phyloP scores from a whole-genome alignment of 139 green algal species.

The Astrephomene gubernaculifera region DNA sequence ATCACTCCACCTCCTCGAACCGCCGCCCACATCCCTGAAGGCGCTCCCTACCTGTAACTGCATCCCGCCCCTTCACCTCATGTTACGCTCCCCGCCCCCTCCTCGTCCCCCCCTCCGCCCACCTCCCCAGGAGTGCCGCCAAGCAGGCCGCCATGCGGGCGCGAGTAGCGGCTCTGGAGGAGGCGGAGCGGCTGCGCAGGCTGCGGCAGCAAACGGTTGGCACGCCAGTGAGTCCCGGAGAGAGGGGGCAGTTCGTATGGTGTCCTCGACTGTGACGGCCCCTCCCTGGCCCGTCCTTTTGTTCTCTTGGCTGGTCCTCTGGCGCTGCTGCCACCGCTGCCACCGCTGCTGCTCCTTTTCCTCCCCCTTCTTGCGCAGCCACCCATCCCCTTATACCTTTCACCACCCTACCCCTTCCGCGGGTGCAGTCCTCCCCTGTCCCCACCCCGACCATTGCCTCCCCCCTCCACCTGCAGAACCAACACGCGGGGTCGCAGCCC shows the following conservation, averaged over 20 bases:
- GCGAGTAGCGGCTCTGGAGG: slow-evolving; percentile 55
- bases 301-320: background rate
- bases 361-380: background rate
- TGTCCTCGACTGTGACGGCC: background rate
- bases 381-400: background rate
- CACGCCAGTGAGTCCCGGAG: slow-evolving; percentile 8
- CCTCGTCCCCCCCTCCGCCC: too few relatives aligned
- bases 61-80: background rate
- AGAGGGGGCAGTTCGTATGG: background rate
- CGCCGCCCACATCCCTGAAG: background rate
- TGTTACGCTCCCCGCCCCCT: background rate
- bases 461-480: slow-evolving; percentile 6
- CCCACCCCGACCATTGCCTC: background rate
- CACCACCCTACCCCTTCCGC: background rate
- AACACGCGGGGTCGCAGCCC: slow-evolving; percentile 24
- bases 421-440: background rate
- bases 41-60: background rate
- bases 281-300: background rate
- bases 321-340: too few relatives aligned
- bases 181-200: slow-evolving; percentile 60
- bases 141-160: slow-evolving; percentile 34
- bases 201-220: slow-evolving; percentile 56
- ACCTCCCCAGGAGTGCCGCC: slow-evolving; percentile 42
- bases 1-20: too few relatives aligned
- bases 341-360: background rate